A percentile compares a stretch with the other conserved stretches of the same genome.
phyloP scores from a whole-genome alignment of 306 rosid genomes.

The Bauhinia variegata region DNA sequence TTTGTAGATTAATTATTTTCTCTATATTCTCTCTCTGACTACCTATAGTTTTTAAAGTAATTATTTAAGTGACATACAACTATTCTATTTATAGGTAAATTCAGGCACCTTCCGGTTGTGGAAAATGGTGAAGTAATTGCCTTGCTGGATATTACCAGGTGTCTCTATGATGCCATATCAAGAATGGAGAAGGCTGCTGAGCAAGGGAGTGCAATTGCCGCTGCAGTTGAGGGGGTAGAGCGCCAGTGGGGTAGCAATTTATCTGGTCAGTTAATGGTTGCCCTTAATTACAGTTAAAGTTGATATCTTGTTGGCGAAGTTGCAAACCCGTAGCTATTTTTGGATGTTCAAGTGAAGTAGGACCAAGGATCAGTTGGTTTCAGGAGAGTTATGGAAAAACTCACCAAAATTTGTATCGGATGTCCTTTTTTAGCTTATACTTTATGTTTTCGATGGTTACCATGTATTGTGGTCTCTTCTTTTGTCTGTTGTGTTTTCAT shows the following conservation, averaged over 20 bases:
- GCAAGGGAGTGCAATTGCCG: conserved; percentile 91
- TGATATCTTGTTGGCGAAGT: no score
- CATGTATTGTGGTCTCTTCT: no score
- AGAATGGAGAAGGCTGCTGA: conserved; percentile 94
- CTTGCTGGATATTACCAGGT: conserved; percentile 85
- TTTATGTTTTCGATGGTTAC: no score
- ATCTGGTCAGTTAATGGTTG: conserved; percentile 57
- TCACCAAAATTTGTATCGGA: no score
- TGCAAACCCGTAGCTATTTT: no score
- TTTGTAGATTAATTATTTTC: conserved; percentile 18
- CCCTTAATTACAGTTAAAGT: no score
- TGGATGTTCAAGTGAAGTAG: no score
- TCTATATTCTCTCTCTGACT: neutral
- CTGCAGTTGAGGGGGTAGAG: conserved; percentile 88
- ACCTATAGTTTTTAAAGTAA: conserved; percentile 11
- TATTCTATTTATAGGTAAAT: conserved; percentile 66
- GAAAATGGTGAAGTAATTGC: conserved; percentile 97
- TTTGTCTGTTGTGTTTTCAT: conserved; percentile 10
- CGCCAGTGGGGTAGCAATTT: conserved; percentile 73
- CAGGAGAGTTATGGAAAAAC: no score
- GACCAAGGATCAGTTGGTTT: no score
- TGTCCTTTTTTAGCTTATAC: no score
- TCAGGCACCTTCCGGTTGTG: conserved; percentile 97
- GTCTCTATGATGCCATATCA: conserved; percentile 93
- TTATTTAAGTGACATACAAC: conserved; percentile 22